Base-by-base conservation (phyloP, 1,139 yeast species). In the Suhomyces guaymorum region DNA sequence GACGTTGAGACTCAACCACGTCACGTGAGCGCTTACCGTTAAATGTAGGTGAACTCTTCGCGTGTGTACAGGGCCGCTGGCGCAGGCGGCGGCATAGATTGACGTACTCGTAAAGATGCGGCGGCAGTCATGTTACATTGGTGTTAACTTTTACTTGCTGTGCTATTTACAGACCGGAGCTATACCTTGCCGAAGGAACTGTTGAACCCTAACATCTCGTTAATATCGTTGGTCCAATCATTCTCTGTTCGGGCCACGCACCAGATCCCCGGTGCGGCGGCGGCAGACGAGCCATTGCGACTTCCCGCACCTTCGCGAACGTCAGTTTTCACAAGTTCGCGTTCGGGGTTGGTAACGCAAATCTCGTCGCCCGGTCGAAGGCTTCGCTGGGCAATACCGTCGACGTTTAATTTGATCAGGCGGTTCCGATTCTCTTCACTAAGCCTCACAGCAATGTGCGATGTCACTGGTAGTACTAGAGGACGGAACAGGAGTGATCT, bases 171-270 rank as follows among this genome's bases (percentile, higher is more conserved):
- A n/a, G n/a, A n/a, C n/a, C n/a, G n/a, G n/a, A n/a, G n/a, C 23
- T 20, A 32, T 15, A 17, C 14, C 30, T 36, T 36, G 3, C 39
- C 41, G 57, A 90, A 90, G 34, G 87, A 76, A 13, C 89, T 80
- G 55, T 90, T 90, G 70, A 90, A 90, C 2, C 97, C 97, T 25
- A 90, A 63, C 42, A 90, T 69, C 46, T 86, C 90, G 52, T 90
- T 90, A 39, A 90, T 80, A 33, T 94, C 96, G 41, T 75, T 75
- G 2, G 90, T 87, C 97, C 97, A 90, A 55, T 90, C 97, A 44
- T 84, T 82, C 43, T 82, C 88, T 9, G 82, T 71, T 38, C 81
- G 73, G 0, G 95, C 87, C 4, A 90, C 82, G 61, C 97, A 89
- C 82, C 94, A 88, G n/a, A 90, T 79, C 1, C 96, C 95, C 20